Evolutionary conservation across 768 basidiomycete genomes (phyloP).

Genomic region (Trametes villosa): DNA sequence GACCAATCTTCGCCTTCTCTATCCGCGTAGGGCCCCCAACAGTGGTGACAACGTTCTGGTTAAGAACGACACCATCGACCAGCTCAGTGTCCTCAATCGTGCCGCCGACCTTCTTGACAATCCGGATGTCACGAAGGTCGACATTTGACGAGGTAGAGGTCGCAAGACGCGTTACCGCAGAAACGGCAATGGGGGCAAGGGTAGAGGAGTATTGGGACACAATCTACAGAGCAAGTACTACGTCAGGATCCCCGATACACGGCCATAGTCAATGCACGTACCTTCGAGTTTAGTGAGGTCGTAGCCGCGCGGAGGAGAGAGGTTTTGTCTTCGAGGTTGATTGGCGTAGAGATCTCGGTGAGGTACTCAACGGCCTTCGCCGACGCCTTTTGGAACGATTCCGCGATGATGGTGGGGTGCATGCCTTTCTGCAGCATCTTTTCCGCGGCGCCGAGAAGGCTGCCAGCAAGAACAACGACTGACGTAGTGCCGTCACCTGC

Average conservation of each 20-base stretch:
- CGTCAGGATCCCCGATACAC: neutral
- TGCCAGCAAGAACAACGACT: constrained; percentile 95
- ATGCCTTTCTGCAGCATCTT: constrained; percentile 97
- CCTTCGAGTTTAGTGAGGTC: constrained; percentile 96
- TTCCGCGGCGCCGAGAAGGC: constrained; percentile 91
- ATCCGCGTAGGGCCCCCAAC: constrained; percentile 94
- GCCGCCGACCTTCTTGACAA: constrained; percentile 98
- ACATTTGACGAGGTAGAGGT: constrained; percentile 92
- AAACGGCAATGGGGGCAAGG: constrained; percentile 98
- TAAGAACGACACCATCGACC: constrained; percentile 94
- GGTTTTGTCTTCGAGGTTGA: constrained; percentile 87
- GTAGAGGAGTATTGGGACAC: constrained; percentile 99
- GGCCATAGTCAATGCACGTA: constrained; percentile 30
- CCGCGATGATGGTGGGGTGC: constrained; percentile 96
- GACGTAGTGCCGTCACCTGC: constrained; percentile 98
- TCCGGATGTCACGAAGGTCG: constrained; percentile 92
- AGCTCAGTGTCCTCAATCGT: constrained; percentile 99
- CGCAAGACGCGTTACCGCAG: constrained; percentile 89
- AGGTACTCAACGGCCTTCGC: constrained; percentile 92
- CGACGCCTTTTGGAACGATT: constrained; percentile 92
- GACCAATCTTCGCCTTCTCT: constrained; percentile 98
- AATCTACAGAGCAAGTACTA: constrained; percentile 56
- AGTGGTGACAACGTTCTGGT: constrained; percentile 89
- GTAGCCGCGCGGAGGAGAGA: constrained; percentile 90
- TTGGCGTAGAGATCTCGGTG: constrained; percentile 88